phyloP scores from a whole-genome alignment of 345 rosid species.

The Arabidopsis thaliana region TAIR10.1 NC_003070.9:1041501-1042000 shows the following conservation, averaged over 20 bases:
- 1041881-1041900: conserved; percentile 92
- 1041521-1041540: conserved; percentile 91
- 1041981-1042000: conserved; percentile 83
- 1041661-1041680: conserved; percentile 48
- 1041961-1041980: conserved; percentile 76
- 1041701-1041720: conserved; percentile 45
- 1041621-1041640: conserved; percentile 46
- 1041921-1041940: conserved; percentile 72
- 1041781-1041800: conserved; percentile 56
- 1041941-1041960: conserved; percentile 86
- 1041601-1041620: conserved; percentile 58
- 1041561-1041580: conserved; percentile 60
- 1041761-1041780: conserved; percentile 82
- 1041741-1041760: conserved; percentile 85
- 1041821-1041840: conserved; percentile 52
- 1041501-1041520: conserved; percentile 58
- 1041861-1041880: conserved; percentile 53
- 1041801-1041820: conserved; percentile 32
- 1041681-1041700: conserved; percentile 51
- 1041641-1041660: conserved; percentile 44
- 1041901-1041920: conserved; percentile 83
- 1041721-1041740: conserved; percentile 53
- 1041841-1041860: conserved; percentile 51
- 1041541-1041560: conserved; percentile 90
- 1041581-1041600: conserved; percentile 56